phyloP scores from a whole-genome alignment of 164 flowering plant species.

The Nymphaea thermarum region DNA sequence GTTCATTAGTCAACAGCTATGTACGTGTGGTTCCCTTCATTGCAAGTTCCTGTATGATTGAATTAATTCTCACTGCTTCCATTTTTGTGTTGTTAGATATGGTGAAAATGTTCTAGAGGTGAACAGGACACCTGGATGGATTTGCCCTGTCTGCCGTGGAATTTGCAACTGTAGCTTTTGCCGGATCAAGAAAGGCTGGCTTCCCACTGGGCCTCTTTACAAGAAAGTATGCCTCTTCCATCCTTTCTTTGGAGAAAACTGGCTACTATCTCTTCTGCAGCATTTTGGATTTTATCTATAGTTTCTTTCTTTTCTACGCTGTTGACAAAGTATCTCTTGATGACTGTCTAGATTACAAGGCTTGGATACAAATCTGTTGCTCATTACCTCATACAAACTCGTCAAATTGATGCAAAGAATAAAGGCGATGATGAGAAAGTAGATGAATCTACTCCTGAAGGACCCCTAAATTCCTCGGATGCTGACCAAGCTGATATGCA shows the following conservation, averaged over 20 bases:
- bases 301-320: conserved; percentile 1
- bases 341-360: conserved; percentile 28
- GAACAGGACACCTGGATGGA: conserved; percentile 56
- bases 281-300: background rate
- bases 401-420: conserved; percentile 18
- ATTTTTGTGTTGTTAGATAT: conserved; percentile 44
- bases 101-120: conserved; percentile 94
- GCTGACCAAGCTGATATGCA: background rate
- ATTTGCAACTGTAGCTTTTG: conserved; percentile 97
- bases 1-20: background rate
- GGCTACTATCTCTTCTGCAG: background rate
- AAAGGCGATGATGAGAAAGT: conserved; percentile 12
- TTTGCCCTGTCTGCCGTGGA: conserved; percentile 91
- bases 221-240: conserved; percentile 37
- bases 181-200: conserved; percentile 79
- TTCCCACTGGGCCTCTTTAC: conserved; percentile 68
- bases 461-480: conserved; percentile 5
- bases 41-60: background rate
- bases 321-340: background rate
- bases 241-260: background rate
- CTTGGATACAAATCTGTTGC: conserved; percentile 89
- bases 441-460: conserved; percentile 2
- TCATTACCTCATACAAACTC: conserved; percentile 72
- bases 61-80: background rate
- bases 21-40: background rate